Conservation (phyloP, 352 stramenopile species). For the Pythium rhizo-oryzae region DNA sequence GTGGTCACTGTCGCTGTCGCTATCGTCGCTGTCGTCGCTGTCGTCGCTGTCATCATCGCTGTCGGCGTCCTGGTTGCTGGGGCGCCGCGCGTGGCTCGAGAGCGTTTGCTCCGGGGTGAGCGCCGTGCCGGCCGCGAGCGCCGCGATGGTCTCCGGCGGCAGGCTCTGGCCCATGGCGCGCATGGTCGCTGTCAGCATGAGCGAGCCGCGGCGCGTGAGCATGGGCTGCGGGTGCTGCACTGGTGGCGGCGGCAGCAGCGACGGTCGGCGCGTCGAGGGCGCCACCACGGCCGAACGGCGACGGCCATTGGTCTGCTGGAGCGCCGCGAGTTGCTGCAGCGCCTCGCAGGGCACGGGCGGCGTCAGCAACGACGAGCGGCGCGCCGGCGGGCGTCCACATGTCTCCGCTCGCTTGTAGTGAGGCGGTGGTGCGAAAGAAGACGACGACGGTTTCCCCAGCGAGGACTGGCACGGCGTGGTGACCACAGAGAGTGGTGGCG, state of each 20-base stretch:
- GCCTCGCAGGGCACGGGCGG: not conserved
- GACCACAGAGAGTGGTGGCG: not conserved
- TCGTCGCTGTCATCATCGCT: not conserved
- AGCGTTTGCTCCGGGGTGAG: not conserved
- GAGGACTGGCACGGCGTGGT: not conserved
- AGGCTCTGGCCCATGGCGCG: constrained; percentile 23
- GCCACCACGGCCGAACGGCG: not conserved
- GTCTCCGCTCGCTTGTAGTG: constrained; percentile 3
- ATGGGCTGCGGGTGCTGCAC: not conserved
- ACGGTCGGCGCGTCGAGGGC: not conserved
- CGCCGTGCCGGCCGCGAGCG: not conserved
- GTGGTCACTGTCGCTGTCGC: not conserved
- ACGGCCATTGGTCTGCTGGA: not conserved
- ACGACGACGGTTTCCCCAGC: not conserved
- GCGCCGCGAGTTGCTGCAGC: not conserved
- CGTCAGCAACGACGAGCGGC: not conserved
- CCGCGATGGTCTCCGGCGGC: not conserved
- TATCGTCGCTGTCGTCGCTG: not conserved
- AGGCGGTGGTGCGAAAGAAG: not conserved
- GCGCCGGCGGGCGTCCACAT: not conserved
- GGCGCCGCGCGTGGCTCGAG: not conserved
- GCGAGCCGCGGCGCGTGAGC: constrained; percentile 20
- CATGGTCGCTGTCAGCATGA: constrained; percentile 27
- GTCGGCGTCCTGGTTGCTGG: constrained; percentile 29
- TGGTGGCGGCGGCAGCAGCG: constrained; percentile 4